Percentiles rank a stretch among this genome's conserved stretches.
phyloP scores from a whole-genome alignment of 140 eudicot species.

The Anethum foeniculum region DNA sequence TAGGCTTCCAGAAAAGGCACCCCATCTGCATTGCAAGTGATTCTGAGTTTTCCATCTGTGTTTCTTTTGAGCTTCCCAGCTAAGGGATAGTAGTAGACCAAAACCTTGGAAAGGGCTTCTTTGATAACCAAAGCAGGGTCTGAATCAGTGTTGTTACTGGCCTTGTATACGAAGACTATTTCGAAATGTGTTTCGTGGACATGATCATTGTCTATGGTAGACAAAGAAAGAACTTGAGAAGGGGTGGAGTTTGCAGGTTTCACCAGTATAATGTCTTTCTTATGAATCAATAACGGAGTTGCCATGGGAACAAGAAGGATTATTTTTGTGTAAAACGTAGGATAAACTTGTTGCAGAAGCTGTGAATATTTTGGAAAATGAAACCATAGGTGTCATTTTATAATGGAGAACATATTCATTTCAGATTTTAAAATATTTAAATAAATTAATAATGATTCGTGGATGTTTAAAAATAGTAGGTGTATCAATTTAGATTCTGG shows the following conservation, averaged over 20 bases:
- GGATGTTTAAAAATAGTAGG: too few species aligned
- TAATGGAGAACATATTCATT: too few species aligned
- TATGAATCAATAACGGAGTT: constrained; percentile 9
- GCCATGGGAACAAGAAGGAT: neutral
- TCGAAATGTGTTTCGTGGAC: constrained; percentile 7
- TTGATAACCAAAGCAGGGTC: constrained; percentile 13
- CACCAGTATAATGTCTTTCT: constrained; percentile 18
- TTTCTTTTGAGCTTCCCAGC: constrained; percentile 19
- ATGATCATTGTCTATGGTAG: constrained; percentile 20
- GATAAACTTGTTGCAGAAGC: too few species aligned
- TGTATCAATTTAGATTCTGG: too few species aligned
- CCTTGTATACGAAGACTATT: constrained; percentile 1
- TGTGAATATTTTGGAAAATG: too few species aligned
- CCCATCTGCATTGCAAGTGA: constrained; percentile 17
- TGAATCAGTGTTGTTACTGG: neutral
- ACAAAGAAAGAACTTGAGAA: constrained; percentile 16
- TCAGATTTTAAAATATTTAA: too few species aligned
- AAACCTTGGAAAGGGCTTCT: constrained; percentile 19
- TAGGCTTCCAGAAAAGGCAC: constrained; percentile 19
- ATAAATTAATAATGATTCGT: too few species aligned
- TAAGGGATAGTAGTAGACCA: constrained; percentile 21
- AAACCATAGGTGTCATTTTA: too few species aligned
- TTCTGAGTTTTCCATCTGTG: constrained; percentile 15
- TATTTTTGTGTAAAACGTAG: neutral
- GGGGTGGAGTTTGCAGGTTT: constrained; percentile 19